Evolutionary conservation across 2,329 filamentous ascomycete species (phyloP).

Genomic region (Aspergillus sp.): DNA sequence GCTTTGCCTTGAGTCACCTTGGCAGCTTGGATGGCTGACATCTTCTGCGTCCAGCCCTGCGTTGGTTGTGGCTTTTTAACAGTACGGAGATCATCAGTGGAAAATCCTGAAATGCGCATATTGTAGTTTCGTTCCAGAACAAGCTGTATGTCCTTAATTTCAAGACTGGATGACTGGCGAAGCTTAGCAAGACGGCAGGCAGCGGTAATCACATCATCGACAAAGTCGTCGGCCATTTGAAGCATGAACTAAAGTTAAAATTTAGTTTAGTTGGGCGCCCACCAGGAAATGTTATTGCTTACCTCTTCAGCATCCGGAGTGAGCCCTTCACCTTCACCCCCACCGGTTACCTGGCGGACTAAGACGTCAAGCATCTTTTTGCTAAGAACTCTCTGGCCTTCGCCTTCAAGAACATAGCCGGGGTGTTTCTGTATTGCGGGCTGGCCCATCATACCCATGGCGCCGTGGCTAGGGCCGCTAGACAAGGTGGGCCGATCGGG

Average conservation of each 20-base stretch:
- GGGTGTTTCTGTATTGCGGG: slow-evolving; percentile 81
- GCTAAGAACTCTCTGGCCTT: slow-evolving; percentile 89
- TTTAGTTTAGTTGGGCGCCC: slow-evolving; percentile 7
- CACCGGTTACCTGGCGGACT: slow-evolving; percentile 87
- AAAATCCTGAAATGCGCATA: slow-evolving; percentile 90
- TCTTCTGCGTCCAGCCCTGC: slow-evolving; percentile 89
- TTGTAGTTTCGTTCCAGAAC: slow-evolving; percentile 84
- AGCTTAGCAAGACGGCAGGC: slow-evolving; percentile 93
- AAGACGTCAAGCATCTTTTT: slow-evolving; percentile 98
- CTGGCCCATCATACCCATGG: slow-evolving; percentile 81
- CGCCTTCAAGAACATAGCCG: slow-evolving; percentile 82
- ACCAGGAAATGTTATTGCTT: slow-evolving; percentile 31
- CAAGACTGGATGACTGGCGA: slow-evolving; percentile 83
- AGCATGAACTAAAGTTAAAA: slow-evolving; percentile 67
- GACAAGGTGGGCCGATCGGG: slow-evolving; percentile 77
- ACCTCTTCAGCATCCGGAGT: slow-evolving; percentile 96
- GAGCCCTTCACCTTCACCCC: slow-evolving; percentile 71
- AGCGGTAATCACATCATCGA: slow-evolving; percentile 83
- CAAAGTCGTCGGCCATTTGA: slow-evolving; percentile 87
- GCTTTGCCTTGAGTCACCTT: slow-evolving; percentile 62
- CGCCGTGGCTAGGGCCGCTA: slow-evolving; percentile 70
- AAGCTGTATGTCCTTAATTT: slow-evolving; percentile 82
- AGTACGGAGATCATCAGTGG: slow-evolving; percentile 88
- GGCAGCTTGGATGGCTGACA: slow-evolving; percentile 92
- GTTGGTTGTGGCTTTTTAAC: slow-evolving; percentile 91